Evolutionary conservation across 805 yeast genomes (phyloP), one percentile per base, ranked within the genome.

Genomic region (Starmera caribaea): DNA sequence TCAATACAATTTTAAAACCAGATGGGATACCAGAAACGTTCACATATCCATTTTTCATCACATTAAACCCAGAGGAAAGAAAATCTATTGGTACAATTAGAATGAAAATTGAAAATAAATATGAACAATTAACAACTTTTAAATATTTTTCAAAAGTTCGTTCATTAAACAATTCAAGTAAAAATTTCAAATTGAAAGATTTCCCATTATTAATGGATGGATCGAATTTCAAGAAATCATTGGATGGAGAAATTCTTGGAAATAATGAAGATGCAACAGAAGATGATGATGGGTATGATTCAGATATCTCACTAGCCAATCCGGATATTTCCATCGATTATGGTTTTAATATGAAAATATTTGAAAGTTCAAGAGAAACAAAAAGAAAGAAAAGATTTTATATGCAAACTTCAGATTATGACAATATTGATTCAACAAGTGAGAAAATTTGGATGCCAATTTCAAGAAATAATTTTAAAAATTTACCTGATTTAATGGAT

Each of bases 31-130:
- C 70, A 1, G 67, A 67, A 34, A 59, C 78, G 1, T 83, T 87
- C 60, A 94, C 88, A 2, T 56, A 79, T 1, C 97, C 97, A 3
- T 76, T 86, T 49, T 79, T 88, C 48, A 65, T 88, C 26, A 69
- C 77, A 0, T 51, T 87, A 11, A 38, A 69, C 2, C 63, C 65
- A 30, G 66, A 65, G 1, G 90, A 83, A 31, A 57, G 68, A 5
- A 49, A 51, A 3, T 77, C 85, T 17, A 77, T 73, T 51, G 81
- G 80, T 6, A 50, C 57, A 1, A 76, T 88, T 8, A 61, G 81
- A 46, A 54, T 55, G 16, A 82, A 81, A 49, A 49, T 87, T 26
- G 78, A 79, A 40, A 58, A 61, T 31, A 57, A 62, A 41, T 71
- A 68, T 44, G 59, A 58, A n/a, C 72, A 69, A 41, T 48, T 75